These are phyloP conservation scores for Aspergillus kassunensis DNA, from an alignment of 495 filamentous ascomycete genomes.

Conservation along the genomic window DNA sequence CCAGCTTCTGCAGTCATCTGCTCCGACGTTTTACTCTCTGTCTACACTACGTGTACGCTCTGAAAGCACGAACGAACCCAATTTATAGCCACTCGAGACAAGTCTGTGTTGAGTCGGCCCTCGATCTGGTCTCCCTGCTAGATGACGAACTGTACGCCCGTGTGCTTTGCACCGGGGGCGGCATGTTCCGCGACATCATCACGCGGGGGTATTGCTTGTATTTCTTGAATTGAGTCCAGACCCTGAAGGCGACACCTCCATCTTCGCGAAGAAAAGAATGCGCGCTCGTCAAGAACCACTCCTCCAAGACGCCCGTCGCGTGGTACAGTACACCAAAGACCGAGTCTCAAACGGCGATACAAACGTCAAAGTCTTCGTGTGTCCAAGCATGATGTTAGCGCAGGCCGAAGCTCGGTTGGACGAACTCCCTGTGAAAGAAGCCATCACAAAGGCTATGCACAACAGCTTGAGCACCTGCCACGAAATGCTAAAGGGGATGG, in stretches of 20 bases:
- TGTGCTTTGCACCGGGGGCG: slow-evolving; percentile 39
- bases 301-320: slow-evolving; percentile 29
- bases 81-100: slow-evolving; percentile 48
- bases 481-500: slow-evolving; percentile 18
- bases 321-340: slow-evolving; percentile 31
- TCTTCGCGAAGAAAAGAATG: slow-evolving; percentile 20
- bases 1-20: slow-evolving; percentile 34
- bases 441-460: slow-evolving; percentile 18
- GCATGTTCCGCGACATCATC: slow-evolving; percentile 46
- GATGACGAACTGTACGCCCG: slow-evolving; percentile 37
- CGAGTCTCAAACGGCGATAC: slow-evolving; percentile 46
- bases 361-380: slow-evolving; percentile 47
- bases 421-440: slow-evolving; percentile 18
- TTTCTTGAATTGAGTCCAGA: slow-evolving; percentile 37
- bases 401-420: slow-evolving; percentile 34
- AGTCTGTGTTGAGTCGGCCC: slow-evolving; percentile 37
- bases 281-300: slow-evolving; percentile 29
- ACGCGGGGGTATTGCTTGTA: slow-evolving; percentile 31
- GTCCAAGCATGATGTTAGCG: slow-evolving; percentile 40
- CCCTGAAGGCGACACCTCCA: slow-evolving; percentile 17
- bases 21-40: slow-evolving; percentile 44
- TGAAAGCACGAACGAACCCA: slow-evolving; percentile 38
- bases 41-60: slow-evolving; percentile 46
- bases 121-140: slow-evolving; percentile 39
- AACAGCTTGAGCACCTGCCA: slow-evolving; percentile 29